Conservation (phyloP, 1,284 basidiomycete species). For the Ganoderma resinaceum region DNA sequence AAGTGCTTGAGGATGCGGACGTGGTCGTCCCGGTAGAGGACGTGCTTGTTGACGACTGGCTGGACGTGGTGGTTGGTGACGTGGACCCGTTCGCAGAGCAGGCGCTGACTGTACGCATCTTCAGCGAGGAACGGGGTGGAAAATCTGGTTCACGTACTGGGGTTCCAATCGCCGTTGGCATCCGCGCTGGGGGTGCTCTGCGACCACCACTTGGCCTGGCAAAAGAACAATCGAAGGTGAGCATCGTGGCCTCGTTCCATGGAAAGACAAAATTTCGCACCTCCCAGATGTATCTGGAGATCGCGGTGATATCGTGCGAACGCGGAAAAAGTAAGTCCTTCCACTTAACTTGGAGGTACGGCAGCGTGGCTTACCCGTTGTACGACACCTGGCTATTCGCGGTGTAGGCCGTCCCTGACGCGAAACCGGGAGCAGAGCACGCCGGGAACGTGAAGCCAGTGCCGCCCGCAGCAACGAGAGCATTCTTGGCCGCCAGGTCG, state of each 20-base stretch:
- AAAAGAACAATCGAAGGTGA: slow-evolving; percentile 2
- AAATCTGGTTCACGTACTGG: slow-evolving; percentile 51
- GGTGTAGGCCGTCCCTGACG: slow-evolving; percentile 56
- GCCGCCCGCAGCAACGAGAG: slow-evolving; percentile 64
- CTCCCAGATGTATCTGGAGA: slow-evolving; percentile 68
- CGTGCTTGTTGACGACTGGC: slow-evolving; percentile 1
- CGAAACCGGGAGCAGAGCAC: slow-evolving; percentile 62
- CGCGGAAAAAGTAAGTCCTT: slow-evolving; percentile 8
- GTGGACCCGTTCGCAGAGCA: slow-evolving; percentile 45
- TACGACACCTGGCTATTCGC: slow-evolving; percentile 62
- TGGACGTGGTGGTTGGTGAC: background rate
- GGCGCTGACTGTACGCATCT: slow-evolving; percentile 57
- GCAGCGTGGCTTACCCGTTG: slow-evolving; percentile 51
- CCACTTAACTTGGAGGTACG: background rate
- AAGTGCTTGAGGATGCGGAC: slow-evolving; percentile 34
- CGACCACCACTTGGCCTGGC: slow-evolving; percentile 67
- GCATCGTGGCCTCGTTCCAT: background rate
- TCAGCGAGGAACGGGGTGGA: slow-evolving; percentile 10
- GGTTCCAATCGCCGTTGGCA: slow-evolving; percentile 66
- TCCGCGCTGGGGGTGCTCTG: slow-evolving; percentile 54
- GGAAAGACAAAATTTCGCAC: slow-evolving; percentile 39
- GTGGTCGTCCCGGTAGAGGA: slow-evolving; percentile 34
- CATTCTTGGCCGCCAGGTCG: slow-evolving; percentile 67
- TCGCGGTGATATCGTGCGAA: background rate
- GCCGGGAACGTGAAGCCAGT: slow-evolving; percentile 71